Base-by-base conservation (phyloP, 805 yeast species). In the Kodamaea nitidulidarum region DNA sequence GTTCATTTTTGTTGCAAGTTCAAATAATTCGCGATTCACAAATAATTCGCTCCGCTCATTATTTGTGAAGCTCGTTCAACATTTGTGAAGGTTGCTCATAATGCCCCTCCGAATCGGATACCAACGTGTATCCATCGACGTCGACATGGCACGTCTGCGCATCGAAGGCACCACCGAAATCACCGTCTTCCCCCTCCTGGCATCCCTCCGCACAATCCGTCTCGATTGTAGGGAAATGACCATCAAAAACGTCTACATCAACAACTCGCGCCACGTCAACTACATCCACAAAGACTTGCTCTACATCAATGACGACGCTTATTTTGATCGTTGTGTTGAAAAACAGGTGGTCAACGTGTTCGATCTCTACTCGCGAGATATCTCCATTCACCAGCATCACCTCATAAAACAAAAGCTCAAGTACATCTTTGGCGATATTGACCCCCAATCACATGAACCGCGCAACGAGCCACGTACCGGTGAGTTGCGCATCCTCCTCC, bases 141-240 rank as follows among this genome's bases (percentile, higher is more conserved):
- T 91, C 3, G 95, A 88, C 56, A 65, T 90, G 31, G 73, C 79
- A n/a, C 66, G 70, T 12, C 71, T 75, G 45, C 52, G 64, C 15
- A 63, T 88, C 4, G 55, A 53, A 0, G 98, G 98, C 11, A 72
- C 76, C 48, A 88, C 97, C 0, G 97, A 90, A 54, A 63, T 93
- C 22, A 83, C 93, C 1, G 68, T 90, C 2, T 70, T 85, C 12
- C 97, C 98, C 0, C 64, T 77, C 11, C 76, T 80, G 37, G 65
- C 80, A 15, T 52, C 67, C 1, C 63, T 91, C 32, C 76, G 75
- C 41, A 64, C 66, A 8, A 66, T 93, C 17, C 75, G 76, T 38
- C 65, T 93, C 37, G 98, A 93, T 57, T 86, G 95, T 43, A 76
- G 95, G 38, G 87, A 86, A 32, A 71, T 84, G 64, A 68, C 66